Percentiles rank a stretch among this genome's conserved stretches.
These are phyloP conservation scores for Ajuga reptans DNA, from an alignment of 305 asterid species.

Conservation along the genomic window DNA sequence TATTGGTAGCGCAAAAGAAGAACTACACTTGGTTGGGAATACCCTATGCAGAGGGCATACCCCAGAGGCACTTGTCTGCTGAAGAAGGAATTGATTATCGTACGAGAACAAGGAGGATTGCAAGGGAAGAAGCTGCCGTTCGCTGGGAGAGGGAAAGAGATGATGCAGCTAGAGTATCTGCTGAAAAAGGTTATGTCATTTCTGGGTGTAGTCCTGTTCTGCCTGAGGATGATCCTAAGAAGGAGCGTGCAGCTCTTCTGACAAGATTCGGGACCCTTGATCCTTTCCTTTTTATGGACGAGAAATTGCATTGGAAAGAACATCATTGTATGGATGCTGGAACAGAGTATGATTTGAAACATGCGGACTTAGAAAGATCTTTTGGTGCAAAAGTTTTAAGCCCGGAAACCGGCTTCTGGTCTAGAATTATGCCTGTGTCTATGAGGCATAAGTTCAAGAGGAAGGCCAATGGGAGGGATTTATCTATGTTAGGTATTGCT, in stretches of 20 bases:
- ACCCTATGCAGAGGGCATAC: conserved; percentile 65
- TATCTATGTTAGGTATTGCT: conserved; percentile 43
- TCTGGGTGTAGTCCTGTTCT: conserved; percentile 41
- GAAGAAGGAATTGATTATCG: conserved; percentile 95
- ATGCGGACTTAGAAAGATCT: conserved; percentile 92
- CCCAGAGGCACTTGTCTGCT: conserved; percentile 58
- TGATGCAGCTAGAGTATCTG: conserved; percentile 62
- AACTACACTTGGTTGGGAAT: conserved; percentile 87
- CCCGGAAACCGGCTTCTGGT: conserved; percentile 51
- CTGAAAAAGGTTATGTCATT: conserved; percentile 66
- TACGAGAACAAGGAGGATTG: conserved; percentile 70
- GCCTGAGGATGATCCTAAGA: conserved; percentile 43
- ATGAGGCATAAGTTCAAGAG: conserved; percentile 55
- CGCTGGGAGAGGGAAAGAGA: conserved; percentile 79
- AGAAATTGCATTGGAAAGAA: conserved; percentile 83
- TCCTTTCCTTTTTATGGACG: conserved; percentile 58
- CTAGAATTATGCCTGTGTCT: conserved; percentile 54
- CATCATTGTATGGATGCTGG: conserved; percentile 98
- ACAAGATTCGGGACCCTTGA: conserved; percentile 48
- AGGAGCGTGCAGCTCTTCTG: conserved; percentile 44
- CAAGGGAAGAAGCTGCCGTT: conserved; percentile 73
- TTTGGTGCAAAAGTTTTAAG: conserved; percentile 67
- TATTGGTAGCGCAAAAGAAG: conserved; percentile 77
- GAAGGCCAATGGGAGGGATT: conserved; percentile 60
- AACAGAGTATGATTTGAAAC: conserved; percentile 86